Evolutionary conservation across 2,329 filamentous ascomycete species (phyloP), one percentile per base, ranked within the genome.

Genomic region (Shiraia sp.): DNA sequence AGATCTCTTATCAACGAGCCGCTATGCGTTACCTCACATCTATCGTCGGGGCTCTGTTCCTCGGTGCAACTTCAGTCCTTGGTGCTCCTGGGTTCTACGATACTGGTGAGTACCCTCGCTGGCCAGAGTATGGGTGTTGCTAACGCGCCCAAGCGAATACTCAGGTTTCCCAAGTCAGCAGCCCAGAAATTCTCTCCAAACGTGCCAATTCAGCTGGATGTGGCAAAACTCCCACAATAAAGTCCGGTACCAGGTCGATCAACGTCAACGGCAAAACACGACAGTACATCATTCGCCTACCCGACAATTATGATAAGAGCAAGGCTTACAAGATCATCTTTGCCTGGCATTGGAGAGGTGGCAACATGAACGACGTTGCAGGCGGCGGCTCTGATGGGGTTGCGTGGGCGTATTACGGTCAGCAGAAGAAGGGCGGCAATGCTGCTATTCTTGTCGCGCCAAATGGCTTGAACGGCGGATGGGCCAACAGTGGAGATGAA

Each of bases 361-460:
- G 72, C 22, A 72, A 49, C 49, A 72, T 71, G 59, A 42, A 59
- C 36, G 57, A 71, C 39, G 63, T 75, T 22, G 67, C 59, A 22
- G 38, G 33, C 28, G 50, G 50, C 8, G 43, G 40, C 13, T 39
- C 42, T 13, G 42, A 45, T 23, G 38, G 42, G 19, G 40, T 44
- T 10, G 19, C 29, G 32, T 33, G 33, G 31, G 35, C 51, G 7
- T 74, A 66, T 54, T 75, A 75, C 48, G 72, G 72, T 3, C 59
- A 75, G 9, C 65, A 64, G n/a, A 48, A 54, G 4, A 63, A 70
- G 13, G 34, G 67, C 8, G 52, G 55, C 14, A 66, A 68, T 12
- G 60, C 51, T 6, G 66, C 72, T 39, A 72, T 76, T 49, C 71
- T 74, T 36, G 63, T 76, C 13, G 65, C 70, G 1, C 74, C 73